Percentiles rank a stretch among this genome's conserved stretches.
These are phyloP conservation scores for Pachyrhizus erosus DNA, from an alignment of 306 rosid species.

Conservation along the genomic window DNA sequence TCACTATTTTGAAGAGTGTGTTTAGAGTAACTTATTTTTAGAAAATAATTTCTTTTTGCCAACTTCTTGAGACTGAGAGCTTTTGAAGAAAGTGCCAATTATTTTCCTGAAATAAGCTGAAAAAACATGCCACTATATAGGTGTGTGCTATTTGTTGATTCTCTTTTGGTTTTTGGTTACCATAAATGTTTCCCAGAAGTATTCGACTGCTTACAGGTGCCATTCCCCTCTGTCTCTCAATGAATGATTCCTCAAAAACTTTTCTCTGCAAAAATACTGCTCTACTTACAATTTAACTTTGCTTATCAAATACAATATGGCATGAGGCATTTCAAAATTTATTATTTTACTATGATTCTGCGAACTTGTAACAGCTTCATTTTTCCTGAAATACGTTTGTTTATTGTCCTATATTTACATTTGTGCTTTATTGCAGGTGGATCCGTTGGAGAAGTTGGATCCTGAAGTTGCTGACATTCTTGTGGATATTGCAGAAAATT, in stretches of 20 bases:
- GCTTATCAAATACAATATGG: slow-evolving; percentile 17
- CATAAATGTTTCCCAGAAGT: background rate
- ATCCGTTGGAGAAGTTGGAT: slow-evolving; percentile 84
- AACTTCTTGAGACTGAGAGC: background rate
- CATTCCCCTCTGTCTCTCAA: background rate
- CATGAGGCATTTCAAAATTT: slow-evolving; percentile 1
- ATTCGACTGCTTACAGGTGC: background rate
- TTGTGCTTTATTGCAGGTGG: slow-evolving; percentile 65
- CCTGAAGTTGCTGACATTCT: slow-evolving; percentile 92
- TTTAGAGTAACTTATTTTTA: background rate
- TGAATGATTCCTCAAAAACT: slow-evolving; percentile 13
- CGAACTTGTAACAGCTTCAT: background rate
- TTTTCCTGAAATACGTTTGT: slow-evolving; percentile 1
- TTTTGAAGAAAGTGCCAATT: background rate
- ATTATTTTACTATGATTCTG: slow-evolving; percentile 15
- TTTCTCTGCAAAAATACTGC: slow-evolving; percentile 1
- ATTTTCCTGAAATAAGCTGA: background rate
- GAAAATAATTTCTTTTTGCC: background rate
- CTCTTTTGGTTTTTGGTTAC: background rate
- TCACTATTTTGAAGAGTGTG: too few relatives aligned
- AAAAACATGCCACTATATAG: background rate
- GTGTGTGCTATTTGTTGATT: slow-evolving; percentile 24
- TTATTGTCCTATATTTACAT: slow-evolving; percentile 20
- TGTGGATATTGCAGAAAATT: slow-evolving; percentile 87
- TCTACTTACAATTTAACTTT: background rate